Conservation (phyloP, 2,329 filamentous ascomycete genomes). For the Sordariomycetes sp. region DNA sequence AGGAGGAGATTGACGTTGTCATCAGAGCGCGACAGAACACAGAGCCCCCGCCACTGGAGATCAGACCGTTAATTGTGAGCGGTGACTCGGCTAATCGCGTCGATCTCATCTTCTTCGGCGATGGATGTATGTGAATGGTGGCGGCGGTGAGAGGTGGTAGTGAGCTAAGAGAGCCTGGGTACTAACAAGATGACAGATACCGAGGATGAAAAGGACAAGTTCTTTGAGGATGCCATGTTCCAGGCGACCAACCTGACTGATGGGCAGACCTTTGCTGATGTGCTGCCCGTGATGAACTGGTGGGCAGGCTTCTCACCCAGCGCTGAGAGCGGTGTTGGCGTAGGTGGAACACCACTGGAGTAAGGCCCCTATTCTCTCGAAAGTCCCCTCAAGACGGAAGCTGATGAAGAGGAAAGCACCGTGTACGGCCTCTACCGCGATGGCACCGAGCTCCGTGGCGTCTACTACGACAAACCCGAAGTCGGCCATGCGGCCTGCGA, state of each 20-base stretch:
- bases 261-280: slow-evolving; percentile 18
- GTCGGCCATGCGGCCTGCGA: slow-evolving; percentile 18
- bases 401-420: slow-evolving; percentile 12
- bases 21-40: slow-evolving; percentile 10
- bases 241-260: slow-evolving; percentile 16
- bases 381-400: neutral
- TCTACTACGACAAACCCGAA: slow-evolving; percentile 19
- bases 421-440: slow-evolving; percentile 20
- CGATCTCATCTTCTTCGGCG: slow-evolving; percentile 20
- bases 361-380: slow-evolving; percentile 10
- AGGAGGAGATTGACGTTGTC: slow-evolving; percentile 11
- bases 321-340: slow-evolving; percentile 18
- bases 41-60: slow-evolving; percentile 16
- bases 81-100: slow-evolving; percentile 17
- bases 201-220: slow-evolving; percentile 18
- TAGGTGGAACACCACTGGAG: slow-evolving; percentile 15
- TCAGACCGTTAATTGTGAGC: slow-evolving; percentile 18
- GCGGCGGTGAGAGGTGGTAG: too few relatives aligned
- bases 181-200: slow-evolving; percentile 11
- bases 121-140: slow-evolving; percentile 20
- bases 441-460: slow-evolving; percentile 19
- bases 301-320: slow-evolving; percentile 19
- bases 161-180: neutral
- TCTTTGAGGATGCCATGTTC: slow-evolving; percentile 17
- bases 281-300: slow-evolving; percentile 17